These are phyloP conservation scores for Monosporascus ibericus DNA, from an alignment of 2,329 filamentous ascomycete genomes.

Conservation along the genomic window DNA sequence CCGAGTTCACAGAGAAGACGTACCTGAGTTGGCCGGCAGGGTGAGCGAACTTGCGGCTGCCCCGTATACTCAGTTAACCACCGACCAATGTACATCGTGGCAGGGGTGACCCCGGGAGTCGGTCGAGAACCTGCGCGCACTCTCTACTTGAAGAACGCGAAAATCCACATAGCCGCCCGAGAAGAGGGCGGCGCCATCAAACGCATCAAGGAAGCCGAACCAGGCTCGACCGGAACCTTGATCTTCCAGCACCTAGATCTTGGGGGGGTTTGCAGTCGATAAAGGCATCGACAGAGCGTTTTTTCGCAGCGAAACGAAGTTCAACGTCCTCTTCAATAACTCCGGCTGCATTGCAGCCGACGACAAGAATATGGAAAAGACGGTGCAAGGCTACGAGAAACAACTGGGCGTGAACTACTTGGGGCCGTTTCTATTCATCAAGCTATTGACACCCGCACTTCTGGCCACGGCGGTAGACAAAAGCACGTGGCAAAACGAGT, in stretches of 20 bases:
- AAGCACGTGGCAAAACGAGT: too few species aligned
- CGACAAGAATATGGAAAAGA: background rate
- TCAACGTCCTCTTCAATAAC: slow-evolving; percentile 5
- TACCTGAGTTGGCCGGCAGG: too few species aligned
- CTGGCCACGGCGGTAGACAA: too few species aligned
- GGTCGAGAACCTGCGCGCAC: background rate
- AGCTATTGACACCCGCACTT: too few species aligned
- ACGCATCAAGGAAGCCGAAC: background rate
- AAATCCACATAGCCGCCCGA: background rate
- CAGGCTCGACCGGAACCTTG: background rate
- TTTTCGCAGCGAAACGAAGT: background rate
- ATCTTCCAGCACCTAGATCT: background rate
- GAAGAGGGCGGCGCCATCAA: background rate
- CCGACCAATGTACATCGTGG: background rate
- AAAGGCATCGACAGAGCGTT: background rate
- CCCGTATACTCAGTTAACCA: too few species aligned
- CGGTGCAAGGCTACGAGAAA: slow-evolving; percentile 1
- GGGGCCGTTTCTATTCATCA: too few species aligned
- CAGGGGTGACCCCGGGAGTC: background rate
- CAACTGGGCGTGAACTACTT: background rate
- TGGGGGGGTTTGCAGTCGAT: background rate
- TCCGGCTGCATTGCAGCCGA: background rate
- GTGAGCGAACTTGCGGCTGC: too few species aligned
- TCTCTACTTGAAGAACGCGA: background rate
- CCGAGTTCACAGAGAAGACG: too few species aligned